Base-by-base conservation (phyloP, 2,329 filamentous ascomycete genomes). In the Fusarium coffeatum region DNA sequence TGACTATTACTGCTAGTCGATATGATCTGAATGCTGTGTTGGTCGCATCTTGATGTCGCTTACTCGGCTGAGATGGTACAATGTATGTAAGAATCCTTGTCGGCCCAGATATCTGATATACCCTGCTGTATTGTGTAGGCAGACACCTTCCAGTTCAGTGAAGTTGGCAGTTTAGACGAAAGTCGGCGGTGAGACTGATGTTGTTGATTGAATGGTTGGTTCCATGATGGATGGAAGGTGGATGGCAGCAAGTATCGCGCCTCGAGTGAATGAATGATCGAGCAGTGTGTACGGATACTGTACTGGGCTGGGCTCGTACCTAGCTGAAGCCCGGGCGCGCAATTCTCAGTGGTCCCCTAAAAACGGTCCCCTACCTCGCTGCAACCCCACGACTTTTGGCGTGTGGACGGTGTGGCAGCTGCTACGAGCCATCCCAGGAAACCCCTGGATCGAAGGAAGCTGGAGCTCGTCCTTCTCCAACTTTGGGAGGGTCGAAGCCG, bases 301-400 rank as follows among this genome's bases (percentile, higher is more conserved):
- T 37, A 37, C 34, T 37, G 34, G 18, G 34, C 34, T 37, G 6
- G 18, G 34, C 34, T 37, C 12, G 34, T 37, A 37, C 34, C 10
- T 18, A 49, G 30, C 54, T 37, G 22, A 37, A 48, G 28, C n/a
- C 47, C 55, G 51, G n/a, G 18, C 18, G 61, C 60, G 47, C 61
- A 57, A 41, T 56, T 65, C 60, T 69, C 57, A 70, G 63, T 57
- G 66, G 63, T 58, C 67, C 68, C 67, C 64, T 60, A 64, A 64
- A 63, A 68, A 53, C 47, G 47, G 63, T 68, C 59, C 68, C 68
- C 55, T 69, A 59, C 62, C 57, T 30, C 57, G 40, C 49, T 69
- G 67, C 57, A 69, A 68, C 67, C 67, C 67, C 68, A 68, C 62
- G 58, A 49, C 55, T 50, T 66, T 59, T 55, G 67, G 66, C 55